Percentiles rank a stretch among this genome's conserved stretches.
These are phyloP conservation scores for Geum urbanum DNA, from an alignment of 306 rosid genomes.

Conservation along the genomic window DNA sequence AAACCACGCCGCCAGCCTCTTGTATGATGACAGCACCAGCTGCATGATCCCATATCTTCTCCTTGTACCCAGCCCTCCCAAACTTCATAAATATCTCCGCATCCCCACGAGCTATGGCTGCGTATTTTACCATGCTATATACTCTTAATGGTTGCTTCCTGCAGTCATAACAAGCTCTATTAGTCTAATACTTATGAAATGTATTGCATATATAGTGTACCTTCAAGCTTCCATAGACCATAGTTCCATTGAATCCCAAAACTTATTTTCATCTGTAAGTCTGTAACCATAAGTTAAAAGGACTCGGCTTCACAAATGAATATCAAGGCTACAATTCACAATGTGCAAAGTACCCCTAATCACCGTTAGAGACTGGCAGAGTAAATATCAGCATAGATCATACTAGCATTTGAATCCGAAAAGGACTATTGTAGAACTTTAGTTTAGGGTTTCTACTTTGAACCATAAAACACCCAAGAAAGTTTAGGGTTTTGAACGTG, in stretches of 20 bases:
- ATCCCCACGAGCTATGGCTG: conserved; percentile 93
- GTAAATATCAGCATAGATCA: neutral
- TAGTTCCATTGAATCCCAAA: neutral
- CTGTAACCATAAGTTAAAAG: no score
- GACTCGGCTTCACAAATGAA: neutral
- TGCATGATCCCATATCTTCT: conserved; percentile 99
- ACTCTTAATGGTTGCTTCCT: conserved; percentile 84
- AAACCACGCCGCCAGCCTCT: conserved; percentile 92
- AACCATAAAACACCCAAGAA: no score
- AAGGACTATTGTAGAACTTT: no score
- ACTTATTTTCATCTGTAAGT: neutral
- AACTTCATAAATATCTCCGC: conserved; percentile 99
- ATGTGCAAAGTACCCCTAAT: neutral
- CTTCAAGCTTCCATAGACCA: no score
- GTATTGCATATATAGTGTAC: neutral
- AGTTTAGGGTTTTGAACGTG: no score
- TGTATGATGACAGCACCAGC: conserved; percentile 86
- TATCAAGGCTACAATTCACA: neutral
- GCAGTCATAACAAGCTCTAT: conserved; percentile 29
- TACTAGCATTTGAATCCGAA: no score
- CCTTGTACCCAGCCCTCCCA: conserved; percentile 89
- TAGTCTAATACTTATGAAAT: neutral
- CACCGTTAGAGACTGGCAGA: neutral
- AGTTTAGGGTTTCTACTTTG: no score
- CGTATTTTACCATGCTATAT: conserved; percentile 95